Base-by-base conservation (phyloP, 805 yeast genomes). In the Grigorovia humatica region DNA sequence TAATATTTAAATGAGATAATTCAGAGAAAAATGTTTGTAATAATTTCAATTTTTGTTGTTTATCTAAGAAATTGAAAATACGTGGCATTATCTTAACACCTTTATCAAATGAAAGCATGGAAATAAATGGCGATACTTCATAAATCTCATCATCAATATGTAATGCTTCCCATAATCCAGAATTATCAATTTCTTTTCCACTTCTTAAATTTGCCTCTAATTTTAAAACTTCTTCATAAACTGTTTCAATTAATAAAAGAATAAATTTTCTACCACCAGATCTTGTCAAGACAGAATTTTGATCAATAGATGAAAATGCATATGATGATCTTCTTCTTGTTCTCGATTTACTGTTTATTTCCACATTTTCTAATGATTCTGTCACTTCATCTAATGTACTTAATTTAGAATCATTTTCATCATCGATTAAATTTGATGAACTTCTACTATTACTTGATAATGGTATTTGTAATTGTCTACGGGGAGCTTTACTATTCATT, bases 41-140 rank as follows among this genome's bases (percentile, higher is more conserved):
- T 52, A 88, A 74, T 40, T 90, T 83, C 55, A 86, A 74, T 57
- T 86, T 81, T 64, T 88, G 91, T 58, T 85, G 88, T 58, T 83
- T 76, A 43, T 79, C 72, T 62, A 91, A 74, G 67, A 89, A 87
- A 63, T 88, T 85, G 74, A 88, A 88, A 54, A 88, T 77, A 70
- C 99, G 82, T 49, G 93, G 89, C 72, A 91, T 82, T 41, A 88
- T 78, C 68, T 88, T 90, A 73, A 88, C 81, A 52, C 95, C 93
- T 70, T 91, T 91, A 60, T 87, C 87, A 64, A 83, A 85, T 29
- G 86, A 80, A 57, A 91, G 75, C 64, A 88, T 81, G 57, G 89
- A 88, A 50, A 89, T 79, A 62, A 90, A 90, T 42, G 95, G 93
- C 63, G 84, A 84, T 30, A 81, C 81, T 51, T 82, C 79, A 53